Conservation (phyloP, 768 basidiomycete genomes). For the Suillus bovinus region DNA sequence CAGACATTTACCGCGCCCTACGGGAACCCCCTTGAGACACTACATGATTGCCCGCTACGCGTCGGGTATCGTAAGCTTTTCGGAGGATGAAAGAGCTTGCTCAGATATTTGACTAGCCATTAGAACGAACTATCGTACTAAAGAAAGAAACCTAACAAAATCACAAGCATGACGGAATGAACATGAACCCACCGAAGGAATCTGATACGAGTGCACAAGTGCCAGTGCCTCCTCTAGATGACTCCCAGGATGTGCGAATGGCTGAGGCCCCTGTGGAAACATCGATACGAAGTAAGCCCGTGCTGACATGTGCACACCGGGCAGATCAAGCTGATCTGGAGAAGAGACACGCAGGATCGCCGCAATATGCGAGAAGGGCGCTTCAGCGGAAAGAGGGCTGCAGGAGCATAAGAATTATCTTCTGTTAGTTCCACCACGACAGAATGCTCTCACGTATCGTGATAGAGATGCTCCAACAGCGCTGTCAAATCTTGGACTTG, state of each 20-base stretch:
- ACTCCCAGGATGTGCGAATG: constrained; percentile 39
- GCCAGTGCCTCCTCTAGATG: constrained; percentile 54
- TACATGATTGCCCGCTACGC: no score
- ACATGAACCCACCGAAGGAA: constrained; percentile 47
- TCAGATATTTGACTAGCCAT: not conserved
- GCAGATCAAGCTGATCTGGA: constrained; percentile 56
- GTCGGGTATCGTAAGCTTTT: no score
- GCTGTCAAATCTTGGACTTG: constrained; percentile 50
- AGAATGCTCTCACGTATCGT: constrained; percentile 57
- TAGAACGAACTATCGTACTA: not conserved
- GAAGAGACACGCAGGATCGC: constrained; percentile 60
- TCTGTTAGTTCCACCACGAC: not conserved
- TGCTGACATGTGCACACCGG: constrained; percentile 49
- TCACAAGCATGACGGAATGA: not conserved
- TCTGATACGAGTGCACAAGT: constrained; percentile 48
- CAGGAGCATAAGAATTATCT: constrained; percentile 3
- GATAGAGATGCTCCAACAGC: constrained; percentile 65
- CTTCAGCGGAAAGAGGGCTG: constrained; percentile 49
- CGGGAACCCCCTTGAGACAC: not conserved
- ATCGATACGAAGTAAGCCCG: constrained; percentile 42
- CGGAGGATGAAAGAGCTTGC: not conserved
- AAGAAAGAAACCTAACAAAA: not conserved
- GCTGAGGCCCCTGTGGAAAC: constrained; percentile 50
- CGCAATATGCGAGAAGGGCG: constrained; percentile 48
- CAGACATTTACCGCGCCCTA: no score